Evolutionary conservation across 2,329 filamentous ascomycete genomes (phyloP).

Genomic region (Didymella keratinophila): DNA sequence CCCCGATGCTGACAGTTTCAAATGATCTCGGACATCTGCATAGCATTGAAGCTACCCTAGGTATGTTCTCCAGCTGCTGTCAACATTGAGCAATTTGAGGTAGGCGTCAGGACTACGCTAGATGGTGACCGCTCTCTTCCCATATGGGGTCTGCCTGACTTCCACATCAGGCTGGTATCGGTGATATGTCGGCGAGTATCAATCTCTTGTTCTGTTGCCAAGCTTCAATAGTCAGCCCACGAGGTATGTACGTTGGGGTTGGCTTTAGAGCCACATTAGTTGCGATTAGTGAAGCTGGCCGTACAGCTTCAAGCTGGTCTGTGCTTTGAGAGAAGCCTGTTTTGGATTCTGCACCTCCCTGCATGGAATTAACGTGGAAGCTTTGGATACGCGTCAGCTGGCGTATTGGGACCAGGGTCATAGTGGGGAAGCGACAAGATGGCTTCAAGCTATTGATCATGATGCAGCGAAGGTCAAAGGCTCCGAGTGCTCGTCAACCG

Average conservation of each 20-base stretch:
- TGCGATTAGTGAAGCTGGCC: background rate
- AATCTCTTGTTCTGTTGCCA: conserved; percentile 10
- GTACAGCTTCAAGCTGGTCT: conserved; percentile 1
- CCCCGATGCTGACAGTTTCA: background rate
- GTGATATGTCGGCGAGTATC: background rate
- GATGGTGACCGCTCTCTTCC: background rate
- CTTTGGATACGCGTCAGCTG: background rate
- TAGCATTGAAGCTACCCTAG: background rate
- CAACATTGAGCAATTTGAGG: background rate
- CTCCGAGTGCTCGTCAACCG: background rate
- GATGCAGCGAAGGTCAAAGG: background rate
- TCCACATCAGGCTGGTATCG: background rate
- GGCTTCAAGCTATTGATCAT: conserved; percentile 1
- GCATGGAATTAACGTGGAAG: conserved; percentile 18
- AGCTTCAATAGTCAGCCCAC: conserved; percentile 7
- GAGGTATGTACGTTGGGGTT: conserved; percentile 8
- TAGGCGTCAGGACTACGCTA: background rate
- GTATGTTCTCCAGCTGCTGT: background rate
- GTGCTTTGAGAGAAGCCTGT: conserved; percentile 1
- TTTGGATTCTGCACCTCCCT: conserved; percentile 12
- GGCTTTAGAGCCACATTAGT: conserved; percentile 9
- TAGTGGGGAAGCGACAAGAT: background rate
- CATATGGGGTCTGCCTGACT: background rate
- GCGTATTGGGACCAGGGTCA: background rate
- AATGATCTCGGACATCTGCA: background rate